Evolutionary conservation across 2,329 filamentous ascomycete genomes (phyloP).

Genomic region (Parastagonospora avenae): DNA sequence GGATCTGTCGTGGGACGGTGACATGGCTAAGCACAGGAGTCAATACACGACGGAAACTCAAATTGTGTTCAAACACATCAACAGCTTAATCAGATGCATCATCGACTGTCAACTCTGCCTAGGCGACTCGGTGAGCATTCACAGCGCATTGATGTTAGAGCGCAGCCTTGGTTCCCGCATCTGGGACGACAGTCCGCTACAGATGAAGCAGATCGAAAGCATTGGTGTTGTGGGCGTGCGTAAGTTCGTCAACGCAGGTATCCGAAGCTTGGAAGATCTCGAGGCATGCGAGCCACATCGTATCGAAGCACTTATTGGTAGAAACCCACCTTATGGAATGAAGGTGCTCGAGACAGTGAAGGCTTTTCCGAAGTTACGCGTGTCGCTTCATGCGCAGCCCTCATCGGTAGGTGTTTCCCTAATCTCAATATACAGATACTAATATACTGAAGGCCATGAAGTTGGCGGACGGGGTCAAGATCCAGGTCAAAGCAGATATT

Average conservation of each 20-base stretch:
- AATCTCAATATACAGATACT: neutral
- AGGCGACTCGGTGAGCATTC: constrained; percentile 70
- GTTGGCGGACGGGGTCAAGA: constrained; percentile 52
- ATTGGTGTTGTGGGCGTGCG: constrained; percentile 77
- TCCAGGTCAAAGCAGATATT: constrained; percentile 70
- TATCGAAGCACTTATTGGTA: constrained; percentile 77
- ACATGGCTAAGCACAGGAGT: constrained; percentile 58
- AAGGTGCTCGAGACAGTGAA: constrained; percentile 68
- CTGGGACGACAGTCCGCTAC: constrained; percentile 82
- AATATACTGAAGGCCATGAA: constrained; percentile 22
- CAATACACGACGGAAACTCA: constrained; percentile 66
- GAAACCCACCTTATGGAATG: constrained; percentile 82
- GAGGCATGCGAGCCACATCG: constrained; percentile 68
- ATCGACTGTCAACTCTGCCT: constrained; percentile 71
- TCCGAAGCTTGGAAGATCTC: constrained; percentile 74
- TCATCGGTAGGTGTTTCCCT: constrained; percentile 47
- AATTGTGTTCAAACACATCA: constrained; percentile 70
- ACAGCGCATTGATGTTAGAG: constrained; percentile 75
- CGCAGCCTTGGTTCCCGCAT: constrained; percentile 74
- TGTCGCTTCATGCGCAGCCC: constrained; percentile 58
- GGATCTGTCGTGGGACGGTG: constrained; percentile 60
- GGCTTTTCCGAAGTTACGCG: constrained; percentile 71
- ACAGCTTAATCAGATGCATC: constrained; percentile 74
- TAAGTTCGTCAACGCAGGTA: constrained; percentile 72
- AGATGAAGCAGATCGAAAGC: constrained; percentile 81